Conservation (phyloP, 2,329 filamentous ascomycete species). For the Ustilaginoidea virens region DNA sequence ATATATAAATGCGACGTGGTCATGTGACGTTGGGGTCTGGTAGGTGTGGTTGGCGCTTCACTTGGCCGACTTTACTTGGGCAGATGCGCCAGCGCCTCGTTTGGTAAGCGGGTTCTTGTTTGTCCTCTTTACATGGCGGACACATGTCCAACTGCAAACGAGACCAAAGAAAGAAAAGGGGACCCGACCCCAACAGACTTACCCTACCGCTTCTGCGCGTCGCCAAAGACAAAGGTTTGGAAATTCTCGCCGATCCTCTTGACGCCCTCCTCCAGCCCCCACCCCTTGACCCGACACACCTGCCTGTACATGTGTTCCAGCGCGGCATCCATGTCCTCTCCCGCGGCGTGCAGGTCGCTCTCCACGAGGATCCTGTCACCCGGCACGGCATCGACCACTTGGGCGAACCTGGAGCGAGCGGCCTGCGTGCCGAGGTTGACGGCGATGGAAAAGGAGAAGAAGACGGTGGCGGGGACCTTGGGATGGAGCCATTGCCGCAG, state of each 20-base stretch:
- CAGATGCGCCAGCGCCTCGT: too few relatives aligned
- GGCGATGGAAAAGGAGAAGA: conserved; percentile 72
- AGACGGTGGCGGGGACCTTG: conserved; percentile 60
- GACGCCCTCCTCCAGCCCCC: conserved; percentile 59
- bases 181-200: too few relatives aligned
- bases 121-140: too few relatives aligned
- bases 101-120: too few relatives aligned
- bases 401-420: conserved; percentile 34
- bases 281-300: conserved; percentile 65
- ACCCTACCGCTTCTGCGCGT: too few relatives aligned
- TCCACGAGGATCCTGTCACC: conserved; percentile 71
- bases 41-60: too few relatives aligned
- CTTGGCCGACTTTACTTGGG: too few relatives aligned
- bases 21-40: too few relatives aligned
- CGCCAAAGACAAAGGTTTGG: conserved; percentile 61
- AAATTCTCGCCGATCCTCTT: conserved; percentile 58
- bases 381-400: conserved; percentile 57
- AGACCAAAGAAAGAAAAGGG: too few relatives aligned
- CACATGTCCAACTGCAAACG: too few relatives aligned
- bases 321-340: conserved; percentile 60
- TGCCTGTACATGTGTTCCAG: conserved; percentile 62
- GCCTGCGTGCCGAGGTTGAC: conserved; percentile 56
- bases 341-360: conserved; percentile 78
- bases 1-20: too few relatives aligned
- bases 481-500: conserved; percentile 65